phyloP scores from a whole-genome alignment of 1,139 yeast genomes.

The Torulaspora globosa region DNA sequence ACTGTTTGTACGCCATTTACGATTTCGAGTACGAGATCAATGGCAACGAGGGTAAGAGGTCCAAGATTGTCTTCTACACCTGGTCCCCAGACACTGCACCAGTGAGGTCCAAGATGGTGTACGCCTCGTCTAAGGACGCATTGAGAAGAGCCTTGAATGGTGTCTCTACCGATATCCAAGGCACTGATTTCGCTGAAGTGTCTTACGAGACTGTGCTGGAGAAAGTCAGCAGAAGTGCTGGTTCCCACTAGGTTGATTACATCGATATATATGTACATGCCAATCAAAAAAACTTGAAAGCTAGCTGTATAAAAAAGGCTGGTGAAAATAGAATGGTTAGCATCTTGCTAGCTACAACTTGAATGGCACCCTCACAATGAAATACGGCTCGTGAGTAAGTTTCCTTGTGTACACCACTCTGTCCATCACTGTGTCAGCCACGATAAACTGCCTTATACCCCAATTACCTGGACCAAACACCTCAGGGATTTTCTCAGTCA shows the following conservation, averaged over 20 bases:
- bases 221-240: conserved; percentile 80
- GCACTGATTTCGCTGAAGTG: conserved; percentile 96
- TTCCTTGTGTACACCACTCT: conserved; percentile 56
- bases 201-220: conserved; percentile 90
- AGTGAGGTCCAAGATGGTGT: conserved; percentile 91
- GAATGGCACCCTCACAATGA: conserved; percentile 40
- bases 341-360: conserved; percentile 1
- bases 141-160: conserved; percentile 97
- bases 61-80: conserved; percentile 86
- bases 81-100: conserved; percentile 99
- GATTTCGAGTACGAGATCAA: conserved; percentile 92
- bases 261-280: background rate
- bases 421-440: conserved; percentile 59
- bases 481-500: conserved; percentile 56
- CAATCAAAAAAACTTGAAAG: background rate
- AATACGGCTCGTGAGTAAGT: conserved; percentile 56
- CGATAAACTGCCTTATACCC: conserved; percentile 55
- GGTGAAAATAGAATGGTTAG: background rate
- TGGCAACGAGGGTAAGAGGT: conserved; percentile 91
- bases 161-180: conserved; percentile 89
- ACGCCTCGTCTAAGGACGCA: conserved; percentile 96
- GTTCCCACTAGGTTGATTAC: conserved; percentile 44
- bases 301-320: background rate
- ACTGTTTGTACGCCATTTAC: conserved; percentile 93
- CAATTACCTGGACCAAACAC: conserved; percentile 58